A percentile compares a stretch with the other conserved stretches of the same genome.
Evolutionary conservation across 345 rosid genomes (phyloP).

Genomic region (Acer yangbiense): DNA sequence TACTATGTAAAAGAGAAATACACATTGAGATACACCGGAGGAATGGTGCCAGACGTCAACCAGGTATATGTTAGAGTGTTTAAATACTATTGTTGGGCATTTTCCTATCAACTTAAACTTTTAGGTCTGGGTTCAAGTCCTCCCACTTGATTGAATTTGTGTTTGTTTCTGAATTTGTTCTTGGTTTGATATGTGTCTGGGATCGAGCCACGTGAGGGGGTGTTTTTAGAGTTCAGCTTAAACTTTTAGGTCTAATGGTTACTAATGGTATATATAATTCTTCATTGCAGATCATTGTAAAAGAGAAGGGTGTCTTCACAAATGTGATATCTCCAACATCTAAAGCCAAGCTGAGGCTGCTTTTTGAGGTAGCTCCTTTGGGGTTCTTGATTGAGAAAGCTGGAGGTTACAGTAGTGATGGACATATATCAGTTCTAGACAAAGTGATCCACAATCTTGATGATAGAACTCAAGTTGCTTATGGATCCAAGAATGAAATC

Average conservation of each 20-base stretch:
- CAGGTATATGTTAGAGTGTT: constrained; percentile 41
- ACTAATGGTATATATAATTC: background rate
- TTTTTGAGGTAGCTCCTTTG: constrained; percentile 91
- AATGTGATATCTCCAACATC: constrained; percentile 85
- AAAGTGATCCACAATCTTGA: constrained; percentile 66
- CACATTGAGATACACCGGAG: constrained; percentile 98
- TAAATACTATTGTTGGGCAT: background rate
- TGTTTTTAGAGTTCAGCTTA: too few species aligned
- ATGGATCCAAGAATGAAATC: constrained; percentile 91
- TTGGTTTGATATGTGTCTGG: too few species aligned
- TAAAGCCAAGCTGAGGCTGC: constrained; percentile 90
- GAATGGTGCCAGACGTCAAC: constrained; percentile 99
- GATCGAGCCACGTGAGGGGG: too few species aligned
- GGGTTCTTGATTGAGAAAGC: constrained; percentile 84
- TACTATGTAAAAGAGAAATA: constrained; percentile 89
- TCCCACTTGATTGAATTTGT: too few species aligned
- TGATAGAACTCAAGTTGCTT: constrained; percentile 98
- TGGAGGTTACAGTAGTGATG: constrained; percentile 93
- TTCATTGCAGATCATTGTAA: constrained; percentile 71
- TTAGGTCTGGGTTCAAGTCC: too few species aligned
- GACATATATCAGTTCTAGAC: constrained; percentile 70
- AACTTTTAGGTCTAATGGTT: too few species aligned
- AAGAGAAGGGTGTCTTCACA: constrained; percentile 95
- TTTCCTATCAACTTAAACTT: background rate
- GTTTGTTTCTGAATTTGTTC: too few species aligned